Conservation (phyloP, 1,139 yeast species). For the Debaryomyces subglobosus region DNA sequence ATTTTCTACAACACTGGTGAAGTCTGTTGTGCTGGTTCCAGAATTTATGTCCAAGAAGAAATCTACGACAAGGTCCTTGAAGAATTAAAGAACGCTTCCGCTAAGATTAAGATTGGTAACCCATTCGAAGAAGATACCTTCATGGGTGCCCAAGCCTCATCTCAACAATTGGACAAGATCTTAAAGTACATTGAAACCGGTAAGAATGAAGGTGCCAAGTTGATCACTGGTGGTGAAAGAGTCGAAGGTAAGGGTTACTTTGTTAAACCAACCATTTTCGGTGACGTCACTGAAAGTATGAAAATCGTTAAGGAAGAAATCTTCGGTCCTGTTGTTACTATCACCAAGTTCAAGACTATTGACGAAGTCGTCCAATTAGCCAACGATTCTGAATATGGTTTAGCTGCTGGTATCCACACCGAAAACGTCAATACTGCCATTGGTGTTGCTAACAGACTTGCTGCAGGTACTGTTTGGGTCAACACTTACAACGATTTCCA, state of each 20-base stretch:
- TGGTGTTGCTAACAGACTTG: conserved; percentile 64
- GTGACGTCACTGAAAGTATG: conserved; percentile 68
- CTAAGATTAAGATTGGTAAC: conserved; percentile 64
- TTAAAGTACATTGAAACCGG: conserved; percentile 74
- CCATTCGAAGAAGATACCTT: conserved; percentile 72
- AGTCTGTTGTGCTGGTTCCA: conserved; percentile 87
- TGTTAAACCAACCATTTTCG: conserved; percentile 77
- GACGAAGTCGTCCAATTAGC: conserved; percentile 74
- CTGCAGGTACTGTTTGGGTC: conserved; percentile 86
- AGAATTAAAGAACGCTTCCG: conserved; percentile 62
- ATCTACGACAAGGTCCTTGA: conserved; percentile 68
- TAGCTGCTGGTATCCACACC: conserved; percentile 83
- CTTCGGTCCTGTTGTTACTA: conserved; percentile 83
- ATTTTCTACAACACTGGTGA: conserved; percentile 83
- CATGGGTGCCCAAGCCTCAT: conserved; percentile 89
- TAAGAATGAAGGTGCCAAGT: conserved; percentile 71
- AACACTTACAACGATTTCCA: conserved; percentile 87
- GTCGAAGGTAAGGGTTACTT: conserved; percentile 71
- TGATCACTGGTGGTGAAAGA: conserved; percentile 80
- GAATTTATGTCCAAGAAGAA: conserved; percentile 76
- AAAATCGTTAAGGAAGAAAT: conserved; percentile 79
- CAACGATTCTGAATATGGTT: conserved; percentile 76
- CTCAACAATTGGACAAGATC: conserved; percentile 74
- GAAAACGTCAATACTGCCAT: conserved; percentile 68
- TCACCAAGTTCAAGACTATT: conserved; percentile 69